Percentiles rank a stretch among this genome's conserved stretches.
These are phyloP conservation scores for Naegleria fowleri DNA, from an alignment of 208 protist genomes.

Conservation along the genomic window DNA sequence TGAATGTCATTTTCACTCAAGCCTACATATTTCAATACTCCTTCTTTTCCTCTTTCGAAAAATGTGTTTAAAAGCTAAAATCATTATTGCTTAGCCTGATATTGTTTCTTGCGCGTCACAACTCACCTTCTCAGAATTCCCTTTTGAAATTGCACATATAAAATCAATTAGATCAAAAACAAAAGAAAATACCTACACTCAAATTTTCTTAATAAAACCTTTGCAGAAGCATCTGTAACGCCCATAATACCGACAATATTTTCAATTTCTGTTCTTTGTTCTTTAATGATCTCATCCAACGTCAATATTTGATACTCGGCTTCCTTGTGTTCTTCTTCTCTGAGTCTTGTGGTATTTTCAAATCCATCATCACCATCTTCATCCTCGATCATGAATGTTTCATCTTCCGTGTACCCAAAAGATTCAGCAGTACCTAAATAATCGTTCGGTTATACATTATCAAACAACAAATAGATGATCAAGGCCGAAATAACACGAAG, in stretches of 20 bases:
- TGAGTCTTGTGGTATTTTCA: too few relatives aligned
- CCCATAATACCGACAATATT: background rate
- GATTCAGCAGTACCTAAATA: background rate
- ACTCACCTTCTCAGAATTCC: background rate
- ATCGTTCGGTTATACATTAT: too few relatives aligned
- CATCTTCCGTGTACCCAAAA: background rate
- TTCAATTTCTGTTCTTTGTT: background rate
- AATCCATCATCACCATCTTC: background rate
- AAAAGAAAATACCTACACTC: background rate
- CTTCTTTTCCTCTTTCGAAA: background rate
- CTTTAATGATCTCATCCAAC: background rate
- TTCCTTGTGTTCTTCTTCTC: background rate
- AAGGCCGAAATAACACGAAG: too few relatives aligned
- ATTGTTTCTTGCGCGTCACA: background rate
- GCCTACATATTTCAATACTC: background rate
- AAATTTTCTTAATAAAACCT: background rate
- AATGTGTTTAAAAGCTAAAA: background rate
- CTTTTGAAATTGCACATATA: background rate
- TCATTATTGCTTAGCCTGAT: too few relatives aligned
- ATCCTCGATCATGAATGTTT: background rate
- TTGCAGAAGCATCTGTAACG: background rate
- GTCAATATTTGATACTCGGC: background rate
- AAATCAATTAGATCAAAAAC: background rate
- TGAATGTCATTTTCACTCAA: background rate
- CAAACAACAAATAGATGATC: background rate